These are phyloP conservation scores for Podospora pseudocomata DNA, from an alignment of 495 filamentous ascomycete genomes.

Conservation along the genomic window DNA sequence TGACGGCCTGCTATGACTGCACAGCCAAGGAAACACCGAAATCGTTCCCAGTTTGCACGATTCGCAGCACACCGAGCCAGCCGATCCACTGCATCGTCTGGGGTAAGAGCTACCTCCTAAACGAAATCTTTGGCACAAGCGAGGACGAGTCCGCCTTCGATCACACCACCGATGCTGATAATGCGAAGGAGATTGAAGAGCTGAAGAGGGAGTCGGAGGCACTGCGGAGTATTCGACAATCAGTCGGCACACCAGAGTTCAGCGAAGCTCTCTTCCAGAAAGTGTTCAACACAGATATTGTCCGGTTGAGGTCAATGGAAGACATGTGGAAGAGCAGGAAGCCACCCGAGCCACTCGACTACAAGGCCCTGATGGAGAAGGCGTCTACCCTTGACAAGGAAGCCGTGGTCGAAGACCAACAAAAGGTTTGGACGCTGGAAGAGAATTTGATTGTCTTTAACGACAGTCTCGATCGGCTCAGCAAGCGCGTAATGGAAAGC, in stretches of 20 bases:
- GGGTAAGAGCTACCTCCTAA: constrained; percentile 94
- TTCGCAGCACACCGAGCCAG: constrained; percentile 89
- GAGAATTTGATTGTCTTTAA: constrained; percentile 87
- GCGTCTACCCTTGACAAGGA: constrained; percentile 44
- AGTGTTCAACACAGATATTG: constrained; percentile 83
- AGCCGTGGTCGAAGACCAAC: constrained; percentile 60
- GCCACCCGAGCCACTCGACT: constrained; percentile 69
- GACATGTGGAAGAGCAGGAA: constrained; percentile 92
- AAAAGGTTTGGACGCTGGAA: constrained; percentile 70
- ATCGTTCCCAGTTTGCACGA: constrained; percentile 91
- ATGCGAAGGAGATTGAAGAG: constrained; percentile 84
- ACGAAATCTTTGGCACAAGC: constrained; percentile 87
- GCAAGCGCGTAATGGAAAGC: constrained; percentile 60
- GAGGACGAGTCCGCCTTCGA: constrained; percentile 81
- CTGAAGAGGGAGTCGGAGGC: constrained; percentile 78
- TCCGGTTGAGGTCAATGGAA: constrained; percentile 79
- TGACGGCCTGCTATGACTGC: constrained; percentile 97
- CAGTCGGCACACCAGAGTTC: constrained; percentile 80
- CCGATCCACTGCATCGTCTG: constrained; percentile 99
- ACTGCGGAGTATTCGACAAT: constrained; percentile 73
- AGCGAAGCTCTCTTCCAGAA: constrained; percentile 81
- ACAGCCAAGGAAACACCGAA: constrained; percentile 83
- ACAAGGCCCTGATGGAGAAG: constrained; percentile 43
- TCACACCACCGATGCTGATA: constrained; percentile 72
- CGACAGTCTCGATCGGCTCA: constrained; percentile 75